Base-by-base conservation (phyloP, 805 yeast genomes). In the Candida insectalens region DNA sequence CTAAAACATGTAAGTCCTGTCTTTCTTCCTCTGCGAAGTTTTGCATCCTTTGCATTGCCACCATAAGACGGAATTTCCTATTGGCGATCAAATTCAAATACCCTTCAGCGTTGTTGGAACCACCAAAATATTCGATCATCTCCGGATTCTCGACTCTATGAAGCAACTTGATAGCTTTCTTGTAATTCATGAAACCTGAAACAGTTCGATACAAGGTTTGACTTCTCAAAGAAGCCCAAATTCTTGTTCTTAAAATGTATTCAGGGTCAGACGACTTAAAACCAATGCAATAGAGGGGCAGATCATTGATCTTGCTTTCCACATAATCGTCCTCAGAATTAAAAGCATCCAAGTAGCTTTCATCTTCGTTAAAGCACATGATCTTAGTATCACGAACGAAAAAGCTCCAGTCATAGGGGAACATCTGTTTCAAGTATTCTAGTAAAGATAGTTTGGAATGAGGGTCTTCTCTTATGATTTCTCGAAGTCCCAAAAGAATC, bases 31-130 rank as follows among this genome's bases (percentile, higher is more conserved):
- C 65, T 36, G 65, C 62, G 56, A 88, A 83, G 36, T 69, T 63
- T 38, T 77, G 71, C 39, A 72, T 70, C 43, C 94, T 70, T 61
- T 89, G 97, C 95, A 89, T 84, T 1, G 96, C 80, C 15, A 89
- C 74, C 17, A 89, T 51, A 50, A 89, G 62, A 48, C 74, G 71
- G 62, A 87, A 87, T 60, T 89, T 89, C 43, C 94, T 66, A 36
- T 69, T 66, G 0, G 89, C 83, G 74, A 87, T 70, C 30, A 76
- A 67, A 51, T 77, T 81, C 41, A 82, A 62, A 36, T 82, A 84
- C 2, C 74, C 77, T 35, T 70, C 82, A 13, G 73, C 72, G 35
- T 65, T 57, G 4, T 38, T 25, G n/a, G 58, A 48, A 10, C 58
- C 59, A 31, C 65, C 67, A 32, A 59, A 55, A 36, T 46, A 46